Percentiles rank a stretch among this genome's conserved stretches.
Evolutionary conservation across 139 green algal species (phyloP).

Genomic region (Pseudopediastrum boryanum): DNA sequence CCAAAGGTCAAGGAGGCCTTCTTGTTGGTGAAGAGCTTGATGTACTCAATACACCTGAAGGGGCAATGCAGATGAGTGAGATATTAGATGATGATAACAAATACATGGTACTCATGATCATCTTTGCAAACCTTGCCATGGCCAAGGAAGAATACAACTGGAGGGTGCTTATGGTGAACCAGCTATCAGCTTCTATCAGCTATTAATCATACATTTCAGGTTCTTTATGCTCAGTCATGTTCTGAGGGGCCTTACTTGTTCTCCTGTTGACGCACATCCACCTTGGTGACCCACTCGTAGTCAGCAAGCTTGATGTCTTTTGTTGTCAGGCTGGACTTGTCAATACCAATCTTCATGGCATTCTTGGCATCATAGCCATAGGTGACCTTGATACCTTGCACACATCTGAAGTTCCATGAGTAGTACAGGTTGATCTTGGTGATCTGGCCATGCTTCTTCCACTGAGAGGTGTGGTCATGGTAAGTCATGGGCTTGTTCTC

Average conservation of each 20-base stretch:
- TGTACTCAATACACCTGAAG: slow-evolving; percentile 28
- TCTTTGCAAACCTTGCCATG: too few relatives aligned
- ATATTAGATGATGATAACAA: too few relatives aligned
- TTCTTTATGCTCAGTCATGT: too few relatives aligned
- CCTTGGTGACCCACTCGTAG: slow-evolving; percentile 19
- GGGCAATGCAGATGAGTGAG: neutral
- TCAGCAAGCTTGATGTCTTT: slow-evolving; percentile 13
- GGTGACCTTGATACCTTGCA: slow-evolving; percentile 17
- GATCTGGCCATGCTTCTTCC: slow-evolving; percentile 23
- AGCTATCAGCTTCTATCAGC: too few relatives aligned
- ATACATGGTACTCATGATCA: too few relatives aligned
- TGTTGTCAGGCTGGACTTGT: slow-evolving; percentile 6
- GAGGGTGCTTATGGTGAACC: too few relatives aligned
- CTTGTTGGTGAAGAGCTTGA: slow-evolving; percentile 38
- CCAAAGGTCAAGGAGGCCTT: slow-evolving; percentile 8
- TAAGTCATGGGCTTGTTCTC: slow-evolving; percentile 16
- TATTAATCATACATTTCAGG: too few relatives aligned
- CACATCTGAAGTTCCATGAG: slow-evolving; percentile 2
- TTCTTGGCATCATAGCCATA: slow-evolving; percentile 4
- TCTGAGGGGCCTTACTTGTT: neutral
- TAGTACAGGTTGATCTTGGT: slow-evolving; percentile 20
- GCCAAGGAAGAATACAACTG: too few relatives aligned
- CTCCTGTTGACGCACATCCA: neutral
- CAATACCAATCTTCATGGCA: neutral
- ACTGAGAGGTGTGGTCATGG: slow-evolving; percentile 10